These are phyloP conservation scores for Acanthamoeba royreba DNA, from an alignment of 208 protist genomes.

Conservation along the genomic window DNA sequence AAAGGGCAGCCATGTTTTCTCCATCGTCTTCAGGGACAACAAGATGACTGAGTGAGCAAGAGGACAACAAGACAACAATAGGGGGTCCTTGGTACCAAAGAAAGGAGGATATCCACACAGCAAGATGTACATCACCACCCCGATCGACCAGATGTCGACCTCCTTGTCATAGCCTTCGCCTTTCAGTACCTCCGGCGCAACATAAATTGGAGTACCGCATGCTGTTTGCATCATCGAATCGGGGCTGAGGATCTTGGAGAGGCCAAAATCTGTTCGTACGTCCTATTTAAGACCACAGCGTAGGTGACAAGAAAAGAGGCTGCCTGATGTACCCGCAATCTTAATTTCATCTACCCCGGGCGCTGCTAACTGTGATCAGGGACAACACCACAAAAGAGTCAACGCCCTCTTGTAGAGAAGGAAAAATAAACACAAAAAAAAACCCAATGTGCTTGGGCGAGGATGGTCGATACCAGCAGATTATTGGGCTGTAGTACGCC, in stretches of 20 bases:
- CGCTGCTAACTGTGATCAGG: neutral
- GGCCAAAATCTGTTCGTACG: slow-evolving; percentile 78
- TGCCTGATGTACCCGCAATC: slow-evolving; percentile 60
- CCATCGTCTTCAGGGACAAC: neutral
- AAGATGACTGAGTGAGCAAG: neutral
- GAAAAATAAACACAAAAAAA: too few species aligned
- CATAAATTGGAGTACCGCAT: slow-evolving; percentile 78
- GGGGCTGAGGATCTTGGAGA: slow-evolving; percentile 71
- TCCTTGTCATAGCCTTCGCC: slow-evolving; percentile 64
- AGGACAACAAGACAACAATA: too few species aligned
- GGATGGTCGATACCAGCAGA: slow-evolving; percentile 57
- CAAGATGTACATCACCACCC: slow-evolving; percentile 77
- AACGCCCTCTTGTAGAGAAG: too few species aligned
- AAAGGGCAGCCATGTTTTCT: slow-evolving; percentile 63
- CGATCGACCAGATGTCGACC: slow-evolving; percentile 76
- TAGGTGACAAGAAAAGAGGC: too few species aligned
- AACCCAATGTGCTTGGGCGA: too few species aligned
- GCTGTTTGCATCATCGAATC: slow-evolving; percentile 68
- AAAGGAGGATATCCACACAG: slow-evolving; percentile 73
- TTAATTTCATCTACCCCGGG: slow-evolving; percentile 58
- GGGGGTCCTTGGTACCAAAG: slow-evolving; percentile 35
- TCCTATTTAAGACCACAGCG: slow-evolving; percentile 52
- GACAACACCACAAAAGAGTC: too few species aligned
- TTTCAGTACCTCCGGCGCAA: slow-evolving; percentile 73
- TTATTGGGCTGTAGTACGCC: slow-evolving; percentile 66